phyloP scores from a whole-genome alignment of 495 filamentous ascomycete genomes.

The Tuber calosporum region DNA sequence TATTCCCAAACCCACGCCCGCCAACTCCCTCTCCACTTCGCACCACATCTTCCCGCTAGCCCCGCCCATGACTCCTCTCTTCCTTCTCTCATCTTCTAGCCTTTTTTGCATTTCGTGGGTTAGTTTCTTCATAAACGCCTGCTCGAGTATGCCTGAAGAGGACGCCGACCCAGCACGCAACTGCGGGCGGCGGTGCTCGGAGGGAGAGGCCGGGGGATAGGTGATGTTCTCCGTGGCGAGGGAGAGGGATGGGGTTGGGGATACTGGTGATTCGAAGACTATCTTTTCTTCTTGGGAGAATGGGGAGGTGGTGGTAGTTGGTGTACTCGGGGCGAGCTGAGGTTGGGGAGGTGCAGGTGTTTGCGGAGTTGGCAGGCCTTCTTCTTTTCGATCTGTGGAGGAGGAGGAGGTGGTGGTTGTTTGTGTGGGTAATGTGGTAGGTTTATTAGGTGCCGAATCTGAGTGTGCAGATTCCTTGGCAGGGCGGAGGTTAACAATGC shows the following conservation, averaged over 20 bases:
- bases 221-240: conserved; percentile 30
- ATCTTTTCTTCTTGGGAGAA: conserved; percentile 12
- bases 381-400: conserved; percentile 2
- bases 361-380: conserved; percentile 4
- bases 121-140: conserved; percentile 85
- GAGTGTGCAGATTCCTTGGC: conserved; percentile 10
- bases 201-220: conserved; percentile 31
- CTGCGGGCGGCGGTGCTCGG: conserved; percentile 20
- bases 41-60: conserved; percentile 44
- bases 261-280: conserved; percentile 20
- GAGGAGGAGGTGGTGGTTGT: conserved; percentile 8
- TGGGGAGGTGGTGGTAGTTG: conserved; percentile 6
- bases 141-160: conserved; percentile 59
- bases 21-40: conserved; percentile 42
- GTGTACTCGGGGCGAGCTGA: conserved; percentile 12
- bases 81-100: conserved; percentile 61
- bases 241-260: conserved; percentile 32
- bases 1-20: conserved; percentile 45
- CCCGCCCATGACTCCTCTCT: conserved; percentile 43
- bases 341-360: conserved; percentile 10
- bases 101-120: conserved; percentile 81
- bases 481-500: conserved; percentile 79
- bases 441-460: conserved; percentile 14
- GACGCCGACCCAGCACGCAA: conserved; percentile 31
- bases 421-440: conserved; percentile 23